These are phyloP conservation scores for Mrakia hoshinonis DNA, from an alignment of 768 basidiomycete species.

Conservation along the genomic window DNA sequence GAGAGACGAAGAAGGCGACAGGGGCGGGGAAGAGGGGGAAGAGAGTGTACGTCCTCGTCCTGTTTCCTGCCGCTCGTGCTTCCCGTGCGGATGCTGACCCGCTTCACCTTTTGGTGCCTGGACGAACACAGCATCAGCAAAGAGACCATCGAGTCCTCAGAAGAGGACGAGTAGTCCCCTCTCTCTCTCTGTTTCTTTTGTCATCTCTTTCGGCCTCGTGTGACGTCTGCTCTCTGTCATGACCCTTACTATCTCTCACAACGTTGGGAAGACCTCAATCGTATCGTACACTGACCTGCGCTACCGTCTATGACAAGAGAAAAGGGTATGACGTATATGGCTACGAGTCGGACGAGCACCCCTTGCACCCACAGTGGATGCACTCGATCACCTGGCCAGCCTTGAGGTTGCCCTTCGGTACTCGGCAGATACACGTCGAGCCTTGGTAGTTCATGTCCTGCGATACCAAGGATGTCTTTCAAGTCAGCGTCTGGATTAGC, in stretches of 20 bases:
- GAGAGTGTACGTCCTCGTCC: constrained; percentile 7
- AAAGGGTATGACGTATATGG: not conserved
- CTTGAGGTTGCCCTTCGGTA: constrained; percentile 87
- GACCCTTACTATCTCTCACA: not conserved
- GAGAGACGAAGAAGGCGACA: constrained; percentile 2
- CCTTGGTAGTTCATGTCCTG: constrained; percentile 99
- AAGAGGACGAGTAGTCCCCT: not conserved
- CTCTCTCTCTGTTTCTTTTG: not conserved
- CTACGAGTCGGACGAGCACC: not conserved
- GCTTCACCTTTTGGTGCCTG: not conserved
- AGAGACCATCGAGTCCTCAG: not conserved
- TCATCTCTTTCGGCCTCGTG: not conserved
- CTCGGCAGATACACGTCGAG: constrained; percentile 93
- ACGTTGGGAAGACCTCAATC: not conserved
- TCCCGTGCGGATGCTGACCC: not conserved
- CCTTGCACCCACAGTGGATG: constrained; percentile 62
- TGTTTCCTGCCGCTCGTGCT: not conserved
- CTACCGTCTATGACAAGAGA: not conserved
- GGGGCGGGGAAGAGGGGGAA: not conserved
- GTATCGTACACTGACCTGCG: not conserved
- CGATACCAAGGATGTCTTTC: not conserved
- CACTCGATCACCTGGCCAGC: constrained; percentile 89
- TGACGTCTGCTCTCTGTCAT: not conserved
- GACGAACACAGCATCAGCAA: not conserved
- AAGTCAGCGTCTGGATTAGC: not conserved